A percentile compares a stretch with the other conserved stretches of the same genome.
Evolutionary conservation across 1,284 basidiomycete genomes (phyloP).

Genomic region (Sanguinoderma infundibulare): DNA sequence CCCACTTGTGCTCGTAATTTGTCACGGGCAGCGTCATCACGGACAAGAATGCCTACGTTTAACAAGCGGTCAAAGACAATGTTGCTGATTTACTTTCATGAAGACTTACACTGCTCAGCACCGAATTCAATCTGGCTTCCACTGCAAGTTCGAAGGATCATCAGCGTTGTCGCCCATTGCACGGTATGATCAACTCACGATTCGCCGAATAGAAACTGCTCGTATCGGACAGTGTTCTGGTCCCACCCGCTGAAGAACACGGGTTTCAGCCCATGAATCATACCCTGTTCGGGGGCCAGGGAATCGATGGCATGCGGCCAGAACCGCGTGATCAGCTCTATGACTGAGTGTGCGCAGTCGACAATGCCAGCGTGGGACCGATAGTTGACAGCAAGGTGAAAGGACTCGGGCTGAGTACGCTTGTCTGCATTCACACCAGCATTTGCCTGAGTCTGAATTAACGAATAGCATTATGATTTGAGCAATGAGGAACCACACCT

Average conservation of each 20-base stretch:
- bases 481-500: constrained; percentile 42
- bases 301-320: constrained; percentile 73
- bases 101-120: constrained; percentile 62
- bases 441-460: constrained; percentile 1
- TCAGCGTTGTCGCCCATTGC: background rate
- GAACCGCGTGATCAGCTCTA: constrained; percentile 62
- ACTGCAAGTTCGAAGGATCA: constrained; percentile 32
- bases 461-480: background rate
- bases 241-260: constrained; percentile 63
- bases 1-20: constrained; percentile 59
- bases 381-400: constrained; percentile 70
- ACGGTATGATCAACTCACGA: constrained; percentile 40
- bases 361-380: constrained; percentile 72
- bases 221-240: constrained; percentile 53
- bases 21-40: constrained; percentile 56
- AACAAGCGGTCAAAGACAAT: background rate
- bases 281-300: constrained; percentile 60
- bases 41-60: constrained; percentile 66
- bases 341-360: constrained; percentile 66
- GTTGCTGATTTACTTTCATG: background rate
- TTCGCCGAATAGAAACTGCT: constrained; percentile 60
- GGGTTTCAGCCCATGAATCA: constrained; percentile 63
- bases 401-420: constrained; percentile 45
- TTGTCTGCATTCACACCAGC: background rate
- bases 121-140: constrained; percentile 65